Percentiles rank a stretch among this genome's conserved stretches.
Evolutionary conservation across 257 asterid species (phyloP).

Genomic region (Striga asiatica): DNA sequence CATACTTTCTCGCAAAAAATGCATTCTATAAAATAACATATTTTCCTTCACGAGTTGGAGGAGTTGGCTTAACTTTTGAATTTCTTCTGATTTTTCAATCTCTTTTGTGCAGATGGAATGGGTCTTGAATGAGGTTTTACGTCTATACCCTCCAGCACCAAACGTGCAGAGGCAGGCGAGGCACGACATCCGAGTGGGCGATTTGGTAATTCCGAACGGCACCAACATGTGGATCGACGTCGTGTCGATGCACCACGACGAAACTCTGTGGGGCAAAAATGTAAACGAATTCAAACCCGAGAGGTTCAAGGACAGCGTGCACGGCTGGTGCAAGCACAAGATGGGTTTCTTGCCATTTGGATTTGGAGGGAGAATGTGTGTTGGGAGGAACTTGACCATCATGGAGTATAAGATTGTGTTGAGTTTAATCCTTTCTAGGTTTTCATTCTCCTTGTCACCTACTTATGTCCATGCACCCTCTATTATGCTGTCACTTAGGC

Average conservation of each 20-base stretch:
- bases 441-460: slow-evolving; percentile 63
- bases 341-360: slow-evolving; percentile 89
- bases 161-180: slow-evolving; percentile 75
- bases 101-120: slow-evolving; percentile 64
- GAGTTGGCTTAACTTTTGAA: too few species aligned
- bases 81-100: neutral
- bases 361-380: slow-evolving; percentile 88
- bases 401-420: slow-evolving; percentile 78
- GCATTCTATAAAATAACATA: too few species aligned
- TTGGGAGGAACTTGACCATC: slow-evolving; percentile 52
- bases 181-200: slow-evolving; percentile 45
- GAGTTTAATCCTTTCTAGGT: slow-evolving; percentile 40
- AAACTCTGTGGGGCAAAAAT: slow-evolving; percentile 54
- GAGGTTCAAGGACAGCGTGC: slow-evolving; percentile 38
- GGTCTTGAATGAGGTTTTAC: slow-evolving; percentile 77
- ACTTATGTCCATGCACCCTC: slow-evolving; percentile 53
- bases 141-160: slow-evolving; percentile 73
- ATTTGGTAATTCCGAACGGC: slow-evolving; percentile 43
- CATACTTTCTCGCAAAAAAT: too few species aligned
- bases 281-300: slow-evolving; percentile 70
- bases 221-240: slow-evolving; percentile 89
- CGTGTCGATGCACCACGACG: slow-evolving; percentile 78
- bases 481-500: slow-evolving; percentile 74
- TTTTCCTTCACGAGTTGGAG: too few species aligned
- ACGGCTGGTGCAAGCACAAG: slow-evolving; percentile 75